Evolutionary conservation across 1,284 basidiomycete genomes (phyloP).

Genomic region (Trichosporon asahii): DNA sequence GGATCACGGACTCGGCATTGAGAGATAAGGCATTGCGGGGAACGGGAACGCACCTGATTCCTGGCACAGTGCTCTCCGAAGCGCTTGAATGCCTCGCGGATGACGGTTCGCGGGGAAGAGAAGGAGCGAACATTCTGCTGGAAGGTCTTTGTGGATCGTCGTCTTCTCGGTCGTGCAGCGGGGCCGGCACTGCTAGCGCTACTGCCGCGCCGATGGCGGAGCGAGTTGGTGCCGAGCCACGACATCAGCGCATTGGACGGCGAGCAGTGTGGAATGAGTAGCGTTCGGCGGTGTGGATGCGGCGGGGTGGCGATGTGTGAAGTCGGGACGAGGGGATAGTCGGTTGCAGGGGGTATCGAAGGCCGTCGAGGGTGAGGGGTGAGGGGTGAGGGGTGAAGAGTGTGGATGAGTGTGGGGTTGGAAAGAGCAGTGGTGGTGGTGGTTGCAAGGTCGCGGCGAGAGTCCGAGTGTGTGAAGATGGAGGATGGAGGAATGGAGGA

Average conservation of each 20-base stretch:
- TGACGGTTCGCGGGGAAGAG: background rate
- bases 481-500: background rate
- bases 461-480: background rate
- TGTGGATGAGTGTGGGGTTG: background rate
- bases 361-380: too few species aligned
- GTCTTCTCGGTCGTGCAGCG: conserved; percentile 1
- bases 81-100: conserved; percentile 13
- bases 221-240: conserved; percentile 24
- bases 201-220: conserved; percentile 17
- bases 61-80: conserved; percentile 52
- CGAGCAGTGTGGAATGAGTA: background rate
- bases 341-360: background rate
- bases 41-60: conserved; percentile 44
- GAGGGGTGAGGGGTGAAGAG: background rate
- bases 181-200: conserved; percentile 5
- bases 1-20: background rate
- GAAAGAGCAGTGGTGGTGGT: background rate
- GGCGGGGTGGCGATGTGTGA: background rate
- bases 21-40: background rate
- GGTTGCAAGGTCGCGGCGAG: background rate
- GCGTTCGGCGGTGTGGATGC: background rate
- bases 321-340: background rate
- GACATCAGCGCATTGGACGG: conserved; percentile 20
- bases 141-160: background rate
- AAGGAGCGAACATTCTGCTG: conserved; percentile 3